Conservation (phyloP, 2,329 filamentous ascomycete genomes). For the Hymenoscyphus scutula region DNA sequence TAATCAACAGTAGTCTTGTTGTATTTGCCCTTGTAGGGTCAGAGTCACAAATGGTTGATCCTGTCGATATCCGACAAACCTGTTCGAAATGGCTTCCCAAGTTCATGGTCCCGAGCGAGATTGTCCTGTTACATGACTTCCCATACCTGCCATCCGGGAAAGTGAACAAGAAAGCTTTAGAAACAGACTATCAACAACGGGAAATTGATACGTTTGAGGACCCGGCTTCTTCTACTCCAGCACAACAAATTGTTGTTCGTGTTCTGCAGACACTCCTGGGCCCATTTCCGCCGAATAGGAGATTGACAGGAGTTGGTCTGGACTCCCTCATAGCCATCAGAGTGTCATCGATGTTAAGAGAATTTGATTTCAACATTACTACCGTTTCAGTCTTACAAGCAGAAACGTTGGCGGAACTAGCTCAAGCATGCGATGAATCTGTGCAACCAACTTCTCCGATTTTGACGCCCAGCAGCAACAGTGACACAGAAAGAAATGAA, state of each 20-base stretch:
- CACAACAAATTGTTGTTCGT: conserved; percentile 20
- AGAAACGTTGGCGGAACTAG: conserved; percentile 44
- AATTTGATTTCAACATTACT: conserved; percentile 51
- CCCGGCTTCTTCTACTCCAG: conserved; percentile 31
- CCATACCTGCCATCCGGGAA: conserved; percentile 83
- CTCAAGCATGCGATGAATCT: conserved; percentile 34
- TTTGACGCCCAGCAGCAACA: background rate
- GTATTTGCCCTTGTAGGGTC: conserved; percentile 56
- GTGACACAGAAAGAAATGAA: background rate
- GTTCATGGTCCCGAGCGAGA: conserved; percentile 79
- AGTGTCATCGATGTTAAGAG: conserved; percentile 63
- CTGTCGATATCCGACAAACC: conserved; percentile 49
- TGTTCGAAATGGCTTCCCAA: conserved; percentile 75
- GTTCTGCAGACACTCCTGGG: conserved; percentile 30
- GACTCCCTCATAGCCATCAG: conserved; percentile 65
- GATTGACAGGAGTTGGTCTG: conserved; percentile 55
- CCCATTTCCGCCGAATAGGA: conserved; percentile 34
- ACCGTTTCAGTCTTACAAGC: conserved; percentile 62
- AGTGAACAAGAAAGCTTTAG: conserved; percentile 66
- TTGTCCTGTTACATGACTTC: conserved; percentile 62
- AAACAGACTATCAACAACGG: conserved; percentile 49
- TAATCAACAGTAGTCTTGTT: conserved; percentile 68
- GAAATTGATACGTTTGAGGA: conserved; percentile 17
- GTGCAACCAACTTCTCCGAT: conserved; percentile 1
- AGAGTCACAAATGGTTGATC: conserved; percentile 36